Base-by-base conservation (phyloP, 345 rosid species). In the Pugionium dolabratum region DNA sequence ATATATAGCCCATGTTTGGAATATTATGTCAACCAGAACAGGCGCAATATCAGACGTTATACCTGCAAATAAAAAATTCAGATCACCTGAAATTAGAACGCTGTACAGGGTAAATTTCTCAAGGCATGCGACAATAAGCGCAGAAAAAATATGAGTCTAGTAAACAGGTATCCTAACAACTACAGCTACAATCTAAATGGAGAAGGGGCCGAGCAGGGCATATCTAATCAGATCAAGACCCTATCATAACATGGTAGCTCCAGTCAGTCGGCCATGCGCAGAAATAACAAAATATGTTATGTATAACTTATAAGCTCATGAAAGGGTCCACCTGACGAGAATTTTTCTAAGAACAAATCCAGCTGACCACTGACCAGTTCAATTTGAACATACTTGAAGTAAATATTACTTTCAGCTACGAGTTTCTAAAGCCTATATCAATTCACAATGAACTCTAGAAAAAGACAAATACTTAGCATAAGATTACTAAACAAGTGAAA, bases 21-120 rank as follows among this genome's bases (percentile, higher is more conserved):
- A 94, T 75, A 88, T 69, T 39, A 81, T 70, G 51, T 94, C 96
- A n/a, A 88, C 92, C 70, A 94, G 73, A 59, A 48, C 62, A 41
- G 80, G 50, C 2, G 82, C 80, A 62, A 79, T 18, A 54, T 94
- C 97, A 26, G 88, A 52, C 52, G 85, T 70, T 81, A 88, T 78
- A 72, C 80, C 99, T 94, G 96, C 85, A 82, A 34, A 54, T 18
- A 32, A 40, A 48, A 28, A 6, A 65, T 55, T 35, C 27, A 26
- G n/a, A 54, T 52, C 39, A 43, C 48, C 32, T 18, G 39, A 37
- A 40, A 67, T 61, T 35, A 59, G 8, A 54, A 70, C 28, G 10
- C 4, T 1, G 52, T 2, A 18, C 7, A 47, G 33, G 44, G 5
- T 47, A 4, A 35, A n/a, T 64, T 34, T 39, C 2, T 18, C 18